Evolutionary conservation across 805 yeast genomes (phyloP).

Genomic region (Komagataella populi): DNA sequence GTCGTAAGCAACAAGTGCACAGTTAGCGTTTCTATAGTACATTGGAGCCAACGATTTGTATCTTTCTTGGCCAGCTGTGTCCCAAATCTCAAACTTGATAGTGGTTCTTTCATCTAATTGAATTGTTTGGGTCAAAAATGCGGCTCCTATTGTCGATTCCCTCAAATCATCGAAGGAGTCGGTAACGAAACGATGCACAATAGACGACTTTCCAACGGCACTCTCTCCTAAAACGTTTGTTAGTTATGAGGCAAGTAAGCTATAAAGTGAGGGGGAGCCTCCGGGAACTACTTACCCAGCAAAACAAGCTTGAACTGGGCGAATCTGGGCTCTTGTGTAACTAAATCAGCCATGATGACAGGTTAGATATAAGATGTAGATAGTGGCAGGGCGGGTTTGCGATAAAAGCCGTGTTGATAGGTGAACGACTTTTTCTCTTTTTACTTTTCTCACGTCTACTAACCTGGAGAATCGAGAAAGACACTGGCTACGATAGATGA

Average conservation of each 20-base stretch:
- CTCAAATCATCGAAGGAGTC: constrained; percentile 60
- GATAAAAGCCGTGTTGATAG: background rate
- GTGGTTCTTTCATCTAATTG: constrained; percentile 37
- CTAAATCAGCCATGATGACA: background rate
- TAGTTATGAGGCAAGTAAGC: background rate
- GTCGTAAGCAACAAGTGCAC: constrained; percentile 70
- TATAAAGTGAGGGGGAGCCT: background rate
- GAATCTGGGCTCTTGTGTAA: constrained; percentile 15
- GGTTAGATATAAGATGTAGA: background rate
- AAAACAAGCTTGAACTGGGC: constrained; percentile 51
- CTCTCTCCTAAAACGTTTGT: constrained; percentile 30
- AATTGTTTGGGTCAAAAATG: constrained; percentile 60
- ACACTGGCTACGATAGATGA: background rate
- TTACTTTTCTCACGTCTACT: background rate
- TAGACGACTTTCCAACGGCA: constrained; percentile 45
- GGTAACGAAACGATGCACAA: constrained; percentile 58
- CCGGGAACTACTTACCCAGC: constrained; percentile 15
- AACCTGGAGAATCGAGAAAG: background rate
- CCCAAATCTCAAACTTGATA: constrained; percentile 74
- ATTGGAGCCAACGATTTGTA: constrained; percentile 69
- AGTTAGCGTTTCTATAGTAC: constrained; percentile 73
- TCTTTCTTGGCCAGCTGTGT: constrained; percentile 78
- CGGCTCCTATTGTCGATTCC: constrained; percentile 80
- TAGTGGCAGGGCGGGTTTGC: background rate
- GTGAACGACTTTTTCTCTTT: background rate